Evolutionary conservation across 768 basidiomycete genomes (phyloP).

Genomic region (Auricularia sp.): DNA sequence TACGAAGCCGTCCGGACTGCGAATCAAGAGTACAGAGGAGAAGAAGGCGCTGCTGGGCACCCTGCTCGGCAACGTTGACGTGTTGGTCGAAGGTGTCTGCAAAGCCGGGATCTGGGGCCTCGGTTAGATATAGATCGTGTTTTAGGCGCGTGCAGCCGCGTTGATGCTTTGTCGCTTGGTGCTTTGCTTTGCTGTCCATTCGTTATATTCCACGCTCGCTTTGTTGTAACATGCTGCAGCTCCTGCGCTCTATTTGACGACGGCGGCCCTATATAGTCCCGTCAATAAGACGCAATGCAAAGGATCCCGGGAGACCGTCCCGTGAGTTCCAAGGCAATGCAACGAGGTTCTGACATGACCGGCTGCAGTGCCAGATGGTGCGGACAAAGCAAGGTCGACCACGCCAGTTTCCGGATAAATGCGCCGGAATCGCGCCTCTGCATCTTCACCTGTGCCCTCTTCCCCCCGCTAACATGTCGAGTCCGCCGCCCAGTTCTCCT

Average conservation of each 20-base stretch:
- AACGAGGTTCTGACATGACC: no score
- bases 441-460: background rate
- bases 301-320: background rate
- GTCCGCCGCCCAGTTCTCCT: background rate
- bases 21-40: slow-evolving; percentile 44
- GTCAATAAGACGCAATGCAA: background rate
- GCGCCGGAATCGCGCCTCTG: no score
- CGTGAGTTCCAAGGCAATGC: no score
- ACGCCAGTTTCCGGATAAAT: no score
- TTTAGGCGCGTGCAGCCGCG: no score
- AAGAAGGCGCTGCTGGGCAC: slow-evolving; percentile 72
- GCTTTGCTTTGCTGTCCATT: background rate
- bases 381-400: no score
- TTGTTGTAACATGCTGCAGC: background rate
- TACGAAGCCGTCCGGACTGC: background rate
- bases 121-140: slow-evolving; percentile 19
- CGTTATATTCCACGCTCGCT: background rate
- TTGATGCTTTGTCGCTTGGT: background rate
- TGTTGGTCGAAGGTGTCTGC: slow-evolving; percentile 76
- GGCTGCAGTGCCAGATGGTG: no score
- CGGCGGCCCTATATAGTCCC: no score
- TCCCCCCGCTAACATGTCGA: background rate
- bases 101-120: slow-evolving; percentile 85
- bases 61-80: slow-evolving; percentile 86
- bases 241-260: background rate